These are phyloP conservation scores for Ophiostoma novo-ulmi DNA, from an alignment of 2,329 filamentous ascomycete genomes.

Conservation along the genomic window DNA sequence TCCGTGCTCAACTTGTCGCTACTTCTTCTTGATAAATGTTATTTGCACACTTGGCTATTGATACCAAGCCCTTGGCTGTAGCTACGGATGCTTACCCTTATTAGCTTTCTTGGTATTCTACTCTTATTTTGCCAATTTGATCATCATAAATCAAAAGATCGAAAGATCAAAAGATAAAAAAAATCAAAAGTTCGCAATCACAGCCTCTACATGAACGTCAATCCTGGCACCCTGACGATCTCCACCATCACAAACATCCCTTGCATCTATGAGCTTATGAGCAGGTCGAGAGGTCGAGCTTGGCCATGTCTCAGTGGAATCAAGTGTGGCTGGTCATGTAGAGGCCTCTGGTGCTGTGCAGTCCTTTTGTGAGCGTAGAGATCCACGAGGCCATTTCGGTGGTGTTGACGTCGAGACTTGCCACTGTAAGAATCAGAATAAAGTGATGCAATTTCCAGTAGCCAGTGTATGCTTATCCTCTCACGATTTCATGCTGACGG, in stretches of 20 bases:
- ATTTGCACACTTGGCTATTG: not conserved
- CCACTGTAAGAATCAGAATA: too few species aligned
- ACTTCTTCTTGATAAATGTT: not conserved
- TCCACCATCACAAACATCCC: not conserved
- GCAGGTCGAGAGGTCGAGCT: not conserved
- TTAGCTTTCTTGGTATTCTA: not conserved
- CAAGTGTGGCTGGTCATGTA: not conserved
- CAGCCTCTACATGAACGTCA: not conserved
- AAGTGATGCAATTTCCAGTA: too few species aligned
- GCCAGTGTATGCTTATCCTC: too few species aligned
- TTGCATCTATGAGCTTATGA: not conserved
- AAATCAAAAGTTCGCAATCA: not conserved
- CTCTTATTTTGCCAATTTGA: not conserved
- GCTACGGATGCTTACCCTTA: not conserved
- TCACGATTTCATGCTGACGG: too few species aligned
- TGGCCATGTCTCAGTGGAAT: not conserved
- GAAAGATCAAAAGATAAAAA: too few species aligned
- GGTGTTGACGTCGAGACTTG: too few species aligned
- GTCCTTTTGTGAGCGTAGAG: not conserved
- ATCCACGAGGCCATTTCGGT: not conserved
- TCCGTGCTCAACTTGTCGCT: not conserved
- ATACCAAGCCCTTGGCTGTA: constrained; percentile 1
- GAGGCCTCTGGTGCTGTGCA: not conserved
- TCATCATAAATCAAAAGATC: not conserved
- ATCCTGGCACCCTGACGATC: not conserved